Conservation (phyloP, 2,329 filamentous ascomycete genomes). For the Graphilbum fragrans region DNA sequence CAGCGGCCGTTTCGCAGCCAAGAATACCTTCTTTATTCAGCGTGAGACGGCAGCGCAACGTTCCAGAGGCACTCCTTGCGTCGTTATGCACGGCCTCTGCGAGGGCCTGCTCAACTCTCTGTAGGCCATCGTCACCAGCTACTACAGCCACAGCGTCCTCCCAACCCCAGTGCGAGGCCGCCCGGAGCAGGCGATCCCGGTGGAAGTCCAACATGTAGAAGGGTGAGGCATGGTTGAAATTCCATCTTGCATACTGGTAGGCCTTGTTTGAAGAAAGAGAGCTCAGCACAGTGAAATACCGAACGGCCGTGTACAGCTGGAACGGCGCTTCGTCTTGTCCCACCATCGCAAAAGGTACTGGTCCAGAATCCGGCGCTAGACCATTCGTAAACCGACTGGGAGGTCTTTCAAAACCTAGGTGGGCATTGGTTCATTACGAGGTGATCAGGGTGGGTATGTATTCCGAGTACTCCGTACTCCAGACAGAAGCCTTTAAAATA, state of each 20-base stretch:
- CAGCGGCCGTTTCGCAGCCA: constrained; percentile 24
- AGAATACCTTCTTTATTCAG: constrained; percentile 37
- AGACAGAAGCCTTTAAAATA: too few species aligned
- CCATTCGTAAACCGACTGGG: too few species aligned
- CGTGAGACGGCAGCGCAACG: constrained; percentile 34
- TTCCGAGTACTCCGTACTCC: too few species aligned
- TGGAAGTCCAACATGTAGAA: constrained; percentile 76
- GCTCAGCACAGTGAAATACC: constrained; percentile 52
- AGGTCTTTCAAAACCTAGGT: too few species aligned
- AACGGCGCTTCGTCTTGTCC: constrained; percentile 34
- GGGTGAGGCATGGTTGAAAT: constrained; percentile 39
- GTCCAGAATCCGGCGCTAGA: too few species aligned
- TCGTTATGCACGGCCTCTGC: neutral
- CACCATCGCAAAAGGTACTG: too few species aligned
- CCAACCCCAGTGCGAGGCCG: constrained; percentile 46
- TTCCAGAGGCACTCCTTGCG: constrained; percentile 1
- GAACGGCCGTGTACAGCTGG: constrained; percentile 56
- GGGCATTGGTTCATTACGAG: too few species aligned
- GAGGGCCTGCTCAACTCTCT: constrained; percentile 23
- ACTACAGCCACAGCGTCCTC: constrained; percentile 29
- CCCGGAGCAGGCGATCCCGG: constrained; percentile 61
- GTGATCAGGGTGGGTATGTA: too few species aligned
- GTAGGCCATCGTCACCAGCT: constrained; percentile 32
- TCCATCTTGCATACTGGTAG: constrained; percentile 35
- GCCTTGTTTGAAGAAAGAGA: constrained; percentile 23